phyloP scores from a whole-genome alignment of 768 basidiomycete species.

The Dendrothele bispora region DNA sequence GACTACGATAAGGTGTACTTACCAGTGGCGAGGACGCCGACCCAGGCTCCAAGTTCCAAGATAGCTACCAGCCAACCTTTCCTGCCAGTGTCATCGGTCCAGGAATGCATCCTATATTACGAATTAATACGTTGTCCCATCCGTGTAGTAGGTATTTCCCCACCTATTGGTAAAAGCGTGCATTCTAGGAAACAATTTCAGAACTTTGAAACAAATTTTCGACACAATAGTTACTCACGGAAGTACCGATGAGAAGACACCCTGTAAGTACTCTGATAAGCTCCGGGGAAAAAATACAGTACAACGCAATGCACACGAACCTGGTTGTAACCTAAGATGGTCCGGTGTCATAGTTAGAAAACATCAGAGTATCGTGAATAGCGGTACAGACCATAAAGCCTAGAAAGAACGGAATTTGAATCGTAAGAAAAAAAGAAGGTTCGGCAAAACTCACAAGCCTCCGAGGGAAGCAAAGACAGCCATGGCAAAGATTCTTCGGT shows the following conservation, averaged over 20 bases:
- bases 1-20: not conserved
- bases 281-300: conserved; percentile 1
- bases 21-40: conserved; percentile 73
- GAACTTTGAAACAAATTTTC: not conserved
- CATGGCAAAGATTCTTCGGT: conserved; percentile 62
- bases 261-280: conserved; percentile 64
- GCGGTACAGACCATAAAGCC: conserved; percentile 54
- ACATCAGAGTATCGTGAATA: conserved; percentile 12
- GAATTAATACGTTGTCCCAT: conserved; percentile 5
- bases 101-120: conserved; percentile 48
- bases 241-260: conserved; percentile 77
- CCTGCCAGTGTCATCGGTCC: conserved; percentile 47
- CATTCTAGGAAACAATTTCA: conserved; percentile 38
- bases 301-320: not conserved
- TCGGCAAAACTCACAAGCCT: conserved; percentile 62
- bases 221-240: conserved; percentile 35
- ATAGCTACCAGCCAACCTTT: conserved; percentile 78
- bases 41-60: conserved; percentile 75
- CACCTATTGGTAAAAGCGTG: conserved; percentile 41
- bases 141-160: too few species aligned
- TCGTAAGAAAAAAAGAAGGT: not conserved
- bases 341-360: too few species aligned
- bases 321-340: too few species aligned
- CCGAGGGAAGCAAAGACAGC: conserved; percentile 80
- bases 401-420: conserved; percentile 25